phyloP scores from a whole-genome alignment of 352 stramenopile species.

The Phytophthora pseudosyringae region DNA sequence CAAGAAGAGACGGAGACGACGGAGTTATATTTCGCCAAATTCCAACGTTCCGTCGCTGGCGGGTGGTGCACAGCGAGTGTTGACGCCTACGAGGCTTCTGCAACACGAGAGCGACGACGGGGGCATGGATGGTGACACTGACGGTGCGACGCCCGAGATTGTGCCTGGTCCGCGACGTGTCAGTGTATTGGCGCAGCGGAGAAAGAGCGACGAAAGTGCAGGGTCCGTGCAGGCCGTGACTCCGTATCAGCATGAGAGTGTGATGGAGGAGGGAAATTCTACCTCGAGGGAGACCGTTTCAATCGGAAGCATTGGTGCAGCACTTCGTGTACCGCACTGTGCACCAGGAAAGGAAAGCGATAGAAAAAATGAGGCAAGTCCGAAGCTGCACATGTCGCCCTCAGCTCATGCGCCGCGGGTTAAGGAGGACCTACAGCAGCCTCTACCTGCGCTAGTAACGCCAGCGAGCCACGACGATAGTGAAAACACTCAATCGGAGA shows the following conservation, averaged over 20 bases:
- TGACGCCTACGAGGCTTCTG: constrained; percentile 51
- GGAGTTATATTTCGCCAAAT: constrained; percentile 56
- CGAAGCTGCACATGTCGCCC: neutral
- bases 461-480: neutral
- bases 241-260: constrained; percentile 1
- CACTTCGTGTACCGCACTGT: constrained; percentile 20
- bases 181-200: constrained; percentile 24
- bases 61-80: constrained; percentile 63
- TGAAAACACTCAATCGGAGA: constrained; percentile 1
- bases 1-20: constrained; percentile 52
- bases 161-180: constrained; percentile 29
- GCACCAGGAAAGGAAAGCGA: neutral
- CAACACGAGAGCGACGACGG: constrained; percentile 35
- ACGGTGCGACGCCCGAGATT: constrained; percentile 28
- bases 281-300: constrained; percentile 32
- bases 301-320: constrained; percentile 26
- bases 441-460: neutral
- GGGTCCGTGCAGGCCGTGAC: constrained; percentile 4
- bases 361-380: constrained; percentile 3
- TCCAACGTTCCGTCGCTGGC: constrained; percentile 50
- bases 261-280: constrained; percentile 16
- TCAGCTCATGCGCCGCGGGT: neutral
- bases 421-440: constrained; percentile 18
- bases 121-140: constrained; percentile 35
- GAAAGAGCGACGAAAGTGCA: constrained; percentile 19